phyloP scores from a whole-genome alignment of 2,329 filamentous ascomycete species.

The Hypoxylon sp. region DNA sequence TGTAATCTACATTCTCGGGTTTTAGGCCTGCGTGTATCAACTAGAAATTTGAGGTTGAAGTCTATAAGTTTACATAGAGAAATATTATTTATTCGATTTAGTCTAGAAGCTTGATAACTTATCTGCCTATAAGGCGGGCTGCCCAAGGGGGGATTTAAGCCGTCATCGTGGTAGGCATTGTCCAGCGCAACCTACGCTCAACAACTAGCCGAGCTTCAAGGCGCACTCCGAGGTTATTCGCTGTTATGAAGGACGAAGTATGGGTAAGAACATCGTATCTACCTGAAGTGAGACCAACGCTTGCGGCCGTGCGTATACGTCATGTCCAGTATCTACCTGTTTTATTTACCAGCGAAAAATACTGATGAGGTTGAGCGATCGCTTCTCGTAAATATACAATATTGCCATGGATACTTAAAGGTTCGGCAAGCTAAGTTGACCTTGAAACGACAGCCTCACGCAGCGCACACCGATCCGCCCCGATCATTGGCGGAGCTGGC shows the following conservation, averaged over 20 bases:
- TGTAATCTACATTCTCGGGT: background rate
- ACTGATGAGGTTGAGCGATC: background rate
- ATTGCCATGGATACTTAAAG: background rate
- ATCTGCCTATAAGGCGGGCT: background rate
- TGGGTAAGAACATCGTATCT: background rate
- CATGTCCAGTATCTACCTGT: background rate
- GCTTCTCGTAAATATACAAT: constrained; percentile 3
- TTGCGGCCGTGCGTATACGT: background rate
- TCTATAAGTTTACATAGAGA: background rate
- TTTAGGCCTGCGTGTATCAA: background rate
- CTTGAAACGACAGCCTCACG: constrained; percentile 6
- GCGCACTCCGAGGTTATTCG: no score
- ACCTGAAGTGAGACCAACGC: background rate
- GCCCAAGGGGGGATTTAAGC: background rate
- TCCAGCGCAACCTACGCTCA: no score
- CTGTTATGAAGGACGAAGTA: background rate
- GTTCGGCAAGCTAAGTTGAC: background rate
- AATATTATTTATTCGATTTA: background rate
- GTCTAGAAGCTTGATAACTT: background rate
- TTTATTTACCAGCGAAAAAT: background rate
- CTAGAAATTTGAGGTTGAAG: background rate
- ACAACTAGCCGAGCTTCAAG: no score
- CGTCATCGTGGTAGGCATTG: no score
- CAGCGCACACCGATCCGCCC: constrained; percentile 13
- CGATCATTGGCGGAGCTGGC: constrained; percentile 28